Base-by-base conservation (phyloP, 2,329 filamentous ascomycete genomes). In the Sporothrix inflata region DNA sequence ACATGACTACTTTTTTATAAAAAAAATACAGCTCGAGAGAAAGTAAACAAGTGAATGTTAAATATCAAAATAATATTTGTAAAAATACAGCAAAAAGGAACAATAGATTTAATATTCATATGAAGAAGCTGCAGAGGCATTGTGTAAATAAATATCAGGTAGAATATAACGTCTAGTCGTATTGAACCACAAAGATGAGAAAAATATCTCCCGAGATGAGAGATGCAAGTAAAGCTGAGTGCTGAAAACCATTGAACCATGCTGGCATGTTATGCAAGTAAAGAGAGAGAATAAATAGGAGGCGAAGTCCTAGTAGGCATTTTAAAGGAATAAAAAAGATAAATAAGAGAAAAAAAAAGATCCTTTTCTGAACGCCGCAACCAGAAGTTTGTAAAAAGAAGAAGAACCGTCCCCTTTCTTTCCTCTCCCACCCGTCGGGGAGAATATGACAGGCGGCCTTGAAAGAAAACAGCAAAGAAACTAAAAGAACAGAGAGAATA, bases 361-460 rank as follows among this genome's bases (percentile, higher is more conserved):
- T 6, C 63, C 21, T 66, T 66, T 66, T 66, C 14, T n/a, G 16
- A 66, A 66, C 42, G 63, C 63, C 63, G 19, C 6, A 19, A 34
- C 21, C 42, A 24, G 12, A 45, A 69, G 19, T 24, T 27, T 14
- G 30, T 40, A 45, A 14, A 45, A 69, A 1, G 24, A 42, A 21
- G 24, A 42, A 57, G 30, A 38, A n/a, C 8, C 16, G 6, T 60
- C 66, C 19, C 49, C 53, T 70, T 30, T 19, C 16, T 42, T 63
- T 34, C 61, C 9, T 34, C 40, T 66, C 63, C 63, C 21, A 49
- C 24, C 45, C 63, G 14, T 6, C 42, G 63, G 63, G 45, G 63
- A 66, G 63, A 49, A 49, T 21, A 34, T 40, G 38, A 63, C 38
- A 42, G 19, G 14, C 21, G 19, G 30, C 12, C 9, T 30, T 24